Conservation (phyloP, 23 red algal genomes). For the Agarophyton chilense region DNA sequence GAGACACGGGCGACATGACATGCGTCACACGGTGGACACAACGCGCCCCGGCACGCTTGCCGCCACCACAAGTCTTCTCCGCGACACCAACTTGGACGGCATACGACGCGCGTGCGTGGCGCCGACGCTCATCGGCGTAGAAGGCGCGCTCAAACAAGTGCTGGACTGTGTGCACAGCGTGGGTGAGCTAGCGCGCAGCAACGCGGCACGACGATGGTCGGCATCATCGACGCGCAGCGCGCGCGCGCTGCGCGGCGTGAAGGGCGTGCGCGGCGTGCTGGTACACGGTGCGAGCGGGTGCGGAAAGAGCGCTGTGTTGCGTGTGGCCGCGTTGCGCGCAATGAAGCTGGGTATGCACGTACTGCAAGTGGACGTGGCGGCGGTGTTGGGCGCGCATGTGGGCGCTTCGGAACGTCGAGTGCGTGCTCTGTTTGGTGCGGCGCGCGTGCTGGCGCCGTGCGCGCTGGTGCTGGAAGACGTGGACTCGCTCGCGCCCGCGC, state of each 20-base stretch:
- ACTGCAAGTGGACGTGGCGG: constrained; percentile 58
- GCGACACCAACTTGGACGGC: no score
- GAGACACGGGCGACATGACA: no score
- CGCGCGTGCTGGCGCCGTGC: constrained; percentile 64
- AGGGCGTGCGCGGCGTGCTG: constrained; percentile 58
- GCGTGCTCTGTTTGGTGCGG: constrained; percentile 60
- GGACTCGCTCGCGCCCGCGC: constrained; percentile 62
- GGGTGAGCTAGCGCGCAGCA: no score
- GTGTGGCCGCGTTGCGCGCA: constrained; percentile 41
- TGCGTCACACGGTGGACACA: no score
- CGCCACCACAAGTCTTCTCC: no score
- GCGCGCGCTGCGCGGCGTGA: not conserved
- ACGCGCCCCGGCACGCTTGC: no score
- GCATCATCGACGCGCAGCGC: no score
- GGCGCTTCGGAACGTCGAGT: constrained; percentile 77
- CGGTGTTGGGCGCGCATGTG: constrained; percentile 68
- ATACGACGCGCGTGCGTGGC: no score
- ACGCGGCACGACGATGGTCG: no score
- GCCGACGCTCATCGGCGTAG: not conserved
- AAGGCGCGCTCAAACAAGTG: not conserved
- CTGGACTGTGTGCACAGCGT: no score
- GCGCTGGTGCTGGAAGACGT: constrained; percentile 92
- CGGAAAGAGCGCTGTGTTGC: constrained; percentile 87
- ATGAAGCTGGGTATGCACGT: constrained; percentile 47
- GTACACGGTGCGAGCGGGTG: constrained; percentile 86